These are phyloP conservation scores for Diplosphaera chodatii DNA, from an alignment of 139 green algal genomes.

Conservation along the genomic window DNA sequence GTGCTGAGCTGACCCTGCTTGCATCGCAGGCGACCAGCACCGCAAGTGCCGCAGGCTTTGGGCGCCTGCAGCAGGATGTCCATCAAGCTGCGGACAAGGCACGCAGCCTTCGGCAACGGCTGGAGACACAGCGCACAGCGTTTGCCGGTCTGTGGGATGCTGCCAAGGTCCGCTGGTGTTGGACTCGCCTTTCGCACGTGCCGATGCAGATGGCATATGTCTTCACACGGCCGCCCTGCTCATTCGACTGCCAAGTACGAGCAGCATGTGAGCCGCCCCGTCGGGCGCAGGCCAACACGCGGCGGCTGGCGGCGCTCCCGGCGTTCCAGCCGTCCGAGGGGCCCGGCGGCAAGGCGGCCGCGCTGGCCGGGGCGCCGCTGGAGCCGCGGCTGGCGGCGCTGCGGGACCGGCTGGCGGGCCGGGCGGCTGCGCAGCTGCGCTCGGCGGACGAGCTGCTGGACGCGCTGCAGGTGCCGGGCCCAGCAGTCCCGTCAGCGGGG, in stretches of 20 bases:
- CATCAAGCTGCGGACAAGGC: not conserved
- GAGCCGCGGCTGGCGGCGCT: conserved; percentile 9
- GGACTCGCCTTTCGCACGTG: too few species aligned
- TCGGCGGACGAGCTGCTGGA: conserved; percentile 1
- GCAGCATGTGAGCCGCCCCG: too few species aligned
- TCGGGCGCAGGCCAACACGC: conserved; percentile 12
- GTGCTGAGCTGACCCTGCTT: too few species aligned
- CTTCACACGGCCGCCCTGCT: too few species aligned
- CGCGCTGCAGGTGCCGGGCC: too few species aligned
- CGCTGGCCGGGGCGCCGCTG: conserved; percentile 15
- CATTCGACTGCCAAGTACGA: too few species aligned
- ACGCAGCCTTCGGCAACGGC: not conserved
- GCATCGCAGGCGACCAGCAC: not conserved
- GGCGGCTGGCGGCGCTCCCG: conserved; percentile 26
- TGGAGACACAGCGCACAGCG: not conserved
- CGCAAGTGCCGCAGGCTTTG: not conserved
- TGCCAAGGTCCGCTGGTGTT: too few species aligned
- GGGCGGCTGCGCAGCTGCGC: not conserved
- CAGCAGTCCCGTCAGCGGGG: too few species aligned
- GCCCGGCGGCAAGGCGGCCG: not conserved
- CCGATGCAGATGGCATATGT: too few species aligned
- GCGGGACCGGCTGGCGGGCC: not conserved
- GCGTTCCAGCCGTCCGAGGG: conserved; percentile 12
- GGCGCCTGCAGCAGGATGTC: not conserved
- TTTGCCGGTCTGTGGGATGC: not conserved